phyloP scores from a whole-genome alignment of 257 asterid species.

The Cordia subcordata region DNA sequence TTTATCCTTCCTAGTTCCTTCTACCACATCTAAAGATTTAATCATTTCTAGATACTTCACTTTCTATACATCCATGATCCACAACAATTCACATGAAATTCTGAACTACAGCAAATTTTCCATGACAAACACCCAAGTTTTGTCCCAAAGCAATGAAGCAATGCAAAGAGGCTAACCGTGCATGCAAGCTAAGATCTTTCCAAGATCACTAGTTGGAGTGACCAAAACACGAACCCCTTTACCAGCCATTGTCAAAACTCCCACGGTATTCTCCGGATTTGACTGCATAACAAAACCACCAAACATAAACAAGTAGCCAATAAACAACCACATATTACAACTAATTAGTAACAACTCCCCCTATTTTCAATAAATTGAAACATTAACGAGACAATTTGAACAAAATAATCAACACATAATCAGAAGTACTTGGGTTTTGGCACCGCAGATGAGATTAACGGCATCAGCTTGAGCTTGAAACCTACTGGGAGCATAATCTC shows the following conservation, averaged over 20 bases:
- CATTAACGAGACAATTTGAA: neutral
- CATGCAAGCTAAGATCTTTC: slow-evolving; percentile 96
- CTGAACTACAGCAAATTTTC: neutral
- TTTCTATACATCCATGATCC: neutral
- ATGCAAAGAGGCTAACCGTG: slow-evolving; percentile 60
- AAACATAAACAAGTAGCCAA: slow-evolving; percentile 7
- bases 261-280: slow-evolving; percentile 97
- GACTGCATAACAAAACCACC: slow-evolving; percentile 38
- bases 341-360: neutral
- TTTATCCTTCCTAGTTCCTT: neutral
- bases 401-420: neutral
- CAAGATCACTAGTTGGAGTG: slow-evolving; percentile 96
- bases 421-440: slow-evolving; percentile 73
- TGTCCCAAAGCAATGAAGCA: neutral
- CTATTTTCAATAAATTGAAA: neutral
- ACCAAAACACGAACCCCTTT: slow-evolving; percentile 93
- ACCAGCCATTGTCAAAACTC: slow-evolving; percentile 94
- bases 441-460: slow-evolving; percentile 92
- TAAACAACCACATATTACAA: neutral
- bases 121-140: neutral
- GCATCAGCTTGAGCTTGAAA: slow-evolving; percentile 94
- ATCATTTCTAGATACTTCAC: neutral
- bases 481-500: slow-evolving; percentile 84
- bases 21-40: neutral
- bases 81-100: neutral